Conservation (phyloP, 2,329 filamentous ascomycete species). For the Aspergillus intermedius region DNA sequence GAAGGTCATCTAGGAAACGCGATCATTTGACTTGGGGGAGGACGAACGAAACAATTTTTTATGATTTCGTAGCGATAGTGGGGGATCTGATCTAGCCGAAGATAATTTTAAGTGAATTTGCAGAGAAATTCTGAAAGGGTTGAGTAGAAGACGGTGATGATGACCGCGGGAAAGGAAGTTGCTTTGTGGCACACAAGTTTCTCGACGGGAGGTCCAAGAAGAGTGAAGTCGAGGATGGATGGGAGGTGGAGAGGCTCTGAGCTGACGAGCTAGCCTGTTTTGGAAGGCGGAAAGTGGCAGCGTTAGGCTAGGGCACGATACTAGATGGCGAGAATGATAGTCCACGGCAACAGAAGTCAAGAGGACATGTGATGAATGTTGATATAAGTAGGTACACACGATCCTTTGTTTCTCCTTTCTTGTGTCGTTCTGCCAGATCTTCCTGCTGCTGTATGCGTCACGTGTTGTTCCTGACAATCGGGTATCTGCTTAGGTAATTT, state of each 20-base stretch:
- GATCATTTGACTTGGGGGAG: constrained; percentile 44
- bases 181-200: constrained; percentile 19
- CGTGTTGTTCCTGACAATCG: too few relatives aligned
- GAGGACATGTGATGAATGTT: too few relatives aligned
- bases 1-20: constrained; percentile 52
- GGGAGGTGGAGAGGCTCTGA: constrained; percentile 12
- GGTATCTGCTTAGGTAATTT: too few relatives aligned
- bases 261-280: neutral
- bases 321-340: too few relatives aligned
- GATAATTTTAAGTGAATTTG: neutral
- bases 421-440: too few relatives aligned
- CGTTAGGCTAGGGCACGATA: neutral
- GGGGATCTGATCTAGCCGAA: neutral
- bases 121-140: constrained; percentile 9
- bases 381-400: too few relatives aligned
- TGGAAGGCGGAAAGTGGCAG: neutral
- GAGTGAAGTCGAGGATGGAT: constrained; percentile 20
- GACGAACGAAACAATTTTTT: constrained; percentile 28
- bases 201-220: constrained; percentile 9
- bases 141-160: constrained; percentile 11
- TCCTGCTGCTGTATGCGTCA: too few relatives aligned
- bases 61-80: constrained; percentile 9
- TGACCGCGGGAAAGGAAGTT: constrained; percentile 15
- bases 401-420: too few relatives aligned
- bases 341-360: too few relatives aligned